Evolutionary conservation across 2,329 filamentous ascomycete species (phyloP).

Genomic region (Sclerotinia subarctica): DNA sequence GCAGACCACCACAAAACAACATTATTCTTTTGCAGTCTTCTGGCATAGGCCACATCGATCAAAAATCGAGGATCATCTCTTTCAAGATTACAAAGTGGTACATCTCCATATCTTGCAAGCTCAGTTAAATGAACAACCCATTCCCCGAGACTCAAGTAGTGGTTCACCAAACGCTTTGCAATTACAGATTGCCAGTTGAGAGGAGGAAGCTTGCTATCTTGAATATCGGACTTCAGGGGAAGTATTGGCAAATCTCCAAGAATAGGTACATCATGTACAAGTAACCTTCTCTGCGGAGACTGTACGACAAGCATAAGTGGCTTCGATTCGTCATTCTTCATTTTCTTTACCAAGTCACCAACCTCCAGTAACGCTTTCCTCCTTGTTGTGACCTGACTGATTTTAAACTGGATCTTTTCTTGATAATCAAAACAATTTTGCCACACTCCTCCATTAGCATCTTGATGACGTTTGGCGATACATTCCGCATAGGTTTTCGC

Average conservation of each 20-base stretch:
- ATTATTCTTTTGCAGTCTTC: conserved; percentile 83
- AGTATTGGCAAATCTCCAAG: conserved; percentile 82
- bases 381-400: conserved; percentile 81
- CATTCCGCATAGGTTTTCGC: conserved; percentile 83
- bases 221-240: conserved; percentile 74
- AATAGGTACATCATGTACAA: conserved; percentile 81
- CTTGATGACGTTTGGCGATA: conserved; percentile 61
- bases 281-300: conserved; percentile 75
- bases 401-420: conserved; percentile 79
- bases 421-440: conserved; percentile 85
- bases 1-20: conserved; percentile 97
- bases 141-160: conserved; percentile 87
- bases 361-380: conserved; percentile 87
- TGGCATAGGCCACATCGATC: conserved; percentile 93
- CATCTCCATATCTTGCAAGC: conserved; percentile 85
- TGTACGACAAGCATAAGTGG: conserved; percentile 86
- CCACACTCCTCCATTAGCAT: conserved; percentile 67
- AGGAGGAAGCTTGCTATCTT: conserved; percentile 83
- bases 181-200: conserved; percentile 92
- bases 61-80: conserved; percentile 90
- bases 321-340: conserved; percentile 77
- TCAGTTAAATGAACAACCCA: conserved; percentile 89
- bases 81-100: conserved; percentile 93
- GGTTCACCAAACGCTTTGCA: conserved; percentile 78
- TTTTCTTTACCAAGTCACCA: conserved; percentile 82